Evolutionary conservation across 352 stramenopile genomes (phyloP), one percentile per base, ranked within the genome.

Genomic region (Pythium chondricola): DNA sequence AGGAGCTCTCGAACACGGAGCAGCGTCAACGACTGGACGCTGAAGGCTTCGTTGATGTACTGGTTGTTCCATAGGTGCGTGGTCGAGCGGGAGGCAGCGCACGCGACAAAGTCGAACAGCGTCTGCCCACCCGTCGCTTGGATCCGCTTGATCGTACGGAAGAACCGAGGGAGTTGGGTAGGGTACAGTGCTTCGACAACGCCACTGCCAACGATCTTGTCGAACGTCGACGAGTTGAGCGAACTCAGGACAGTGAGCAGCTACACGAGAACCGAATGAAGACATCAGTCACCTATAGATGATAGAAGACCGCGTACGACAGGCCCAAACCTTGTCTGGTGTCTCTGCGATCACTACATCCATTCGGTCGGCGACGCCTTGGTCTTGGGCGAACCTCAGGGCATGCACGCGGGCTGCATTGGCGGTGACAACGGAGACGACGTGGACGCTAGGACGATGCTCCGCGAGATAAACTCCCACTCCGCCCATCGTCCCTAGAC

Each of bases 31-130:
- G 71, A 54, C 31, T 83, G 72, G 26, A 71, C 77, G 40, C 74
- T 58, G 48, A 81, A 88, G 16, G 68, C 52, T 40, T 72, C 75
- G 46, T 87, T 64, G 41, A 92, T 76, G 65, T 92, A 89, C 58
- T 89, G 88, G 72, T 92, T 92, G 56, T 63, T 85, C 78, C 81
- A 92, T 20, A 73, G 61, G 48, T 88, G 76, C 3, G 74, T 90
- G 44, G 66, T 78, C 56, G 80, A 83, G 37, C 83, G 68, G 24
- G 76, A 66, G 13, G 68, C 68, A 1, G 71, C 69, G 43, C 79
- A 90, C 24, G 68, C 72, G 20, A 80, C 73, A 35, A 92, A 74
- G 54, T 92, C 81, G 8, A 92, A 56, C 25, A 92, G 20, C 22
- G 73, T 82, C 21, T 64, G 62, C 14, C 75, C 81, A 41, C 67